phyloP scores from a whole-genome alignment of 139 green algal genomes.

The Chlamydomonas sphaeroides region DNA sequence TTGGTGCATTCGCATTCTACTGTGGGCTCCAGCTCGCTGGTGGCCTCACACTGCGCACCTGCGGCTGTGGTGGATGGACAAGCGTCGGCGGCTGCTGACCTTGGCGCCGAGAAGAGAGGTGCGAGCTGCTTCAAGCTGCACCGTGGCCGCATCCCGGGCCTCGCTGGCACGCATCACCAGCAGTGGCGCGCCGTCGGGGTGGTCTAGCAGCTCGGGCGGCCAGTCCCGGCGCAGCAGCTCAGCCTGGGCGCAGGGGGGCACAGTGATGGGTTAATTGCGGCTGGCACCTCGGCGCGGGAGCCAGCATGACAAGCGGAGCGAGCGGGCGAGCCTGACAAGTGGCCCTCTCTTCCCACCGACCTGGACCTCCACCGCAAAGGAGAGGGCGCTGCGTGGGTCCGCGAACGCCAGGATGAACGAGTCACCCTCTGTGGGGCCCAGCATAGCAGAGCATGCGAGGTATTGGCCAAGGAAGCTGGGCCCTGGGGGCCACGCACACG shows the following conservation, averaged over 20 bases:
- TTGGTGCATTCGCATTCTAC: no score
- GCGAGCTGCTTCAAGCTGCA: no score
- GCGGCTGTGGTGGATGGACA: no score
- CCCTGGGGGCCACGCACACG: no score
- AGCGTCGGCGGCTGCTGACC: not conserved
- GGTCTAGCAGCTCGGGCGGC: not conserved
- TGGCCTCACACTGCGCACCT: not conserved
- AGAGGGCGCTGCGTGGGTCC: conserved; percentile 39
- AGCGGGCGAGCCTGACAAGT: not conserved
- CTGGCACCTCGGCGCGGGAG: no score
- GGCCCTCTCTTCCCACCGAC: not conserved
- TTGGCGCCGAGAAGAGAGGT: no score
- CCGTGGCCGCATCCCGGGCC: no score
- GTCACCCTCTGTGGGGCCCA: conserved; percentile 42
- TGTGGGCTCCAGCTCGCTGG: no score
- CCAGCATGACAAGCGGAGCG: not conserved
- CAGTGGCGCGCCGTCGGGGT: conserved; percentile 10
- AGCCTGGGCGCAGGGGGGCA: not conserved
- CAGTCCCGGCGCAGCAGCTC: conserved; percentile 14
- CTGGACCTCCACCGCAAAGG: conserved; percentile 10
- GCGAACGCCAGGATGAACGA: conserved; percentile 62
- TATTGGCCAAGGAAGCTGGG: not conserved
- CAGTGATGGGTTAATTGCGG: no score
- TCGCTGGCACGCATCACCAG: not conserved
- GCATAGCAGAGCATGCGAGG: not conserved